Conservation (phyloP, 2,329 filamentous ascomycete genomes). For the Cercospora sp. region DNA sequence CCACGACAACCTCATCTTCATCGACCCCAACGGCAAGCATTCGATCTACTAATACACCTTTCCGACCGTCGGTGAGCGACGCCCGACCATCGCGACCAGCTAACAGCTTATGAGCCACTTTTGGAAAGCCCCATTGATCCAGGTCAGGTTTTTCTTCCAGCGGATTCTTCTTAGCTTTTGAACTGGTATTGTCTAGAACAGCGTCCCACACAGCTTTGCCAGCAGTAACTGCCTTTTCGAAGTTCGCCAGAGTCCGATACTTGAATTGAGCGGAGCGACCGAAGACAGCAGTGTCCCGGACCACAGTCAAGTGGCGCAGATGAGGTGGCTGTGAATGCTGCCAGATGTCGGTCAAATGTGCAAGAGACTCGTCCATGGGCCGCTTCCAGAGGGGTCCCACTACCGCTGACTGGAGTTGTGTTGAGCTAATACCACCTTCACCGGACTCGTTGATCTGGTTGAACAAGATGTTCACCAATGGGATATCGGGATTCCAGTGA, state of each 20-base stretch:
- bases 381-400: slow-evolving; percentile 57
- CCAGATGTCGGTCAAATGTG: slow-evolving; percentile 58
- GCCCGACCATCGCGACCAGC: slow-evolving; percentile 46
- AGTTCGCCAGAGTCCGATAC: slow-evolving; percentile 57
- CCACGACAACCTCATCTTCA: slow-evolving; percentile 29
- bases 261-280: slow-evolving; percentile 54
- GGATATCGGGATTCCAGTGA: slow-evolving; percentile 57
- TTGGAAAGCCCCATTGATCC: slow-evolving; percentile 53
- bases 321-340: slow-evolving; percentile 60
- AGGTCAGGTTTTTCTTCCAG: slow-evolving; percentile 32
- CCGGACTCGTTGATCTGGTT: slow-evolving; percentile 52
- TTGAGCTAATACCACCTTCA: slow-evolving; percentile 52
- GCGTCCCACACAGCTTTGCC: slow-evolving; percentile 57
- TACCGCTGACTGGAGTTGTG: slow-evolving; percentile 38
- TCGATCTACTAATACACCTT: slow-evolving; percentile 13
- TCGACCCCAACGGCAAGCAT: slow-evolving; percentile 26
- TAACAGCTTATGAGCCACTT: slow-evolving; percentile 38
- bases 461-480: slow-evolving; percentile 55
- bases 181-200: slow-evolving; percentile 43
- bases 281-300: slow-evolving; percentile 55
- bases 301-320: slow-evolving; percentile 57
- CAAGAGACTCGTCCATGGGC: slow-evolving; percentile 56
- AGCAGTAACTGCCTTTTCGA: slow-evolving; percentile 54
- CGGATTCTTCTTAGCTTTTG: slow-evolving; percentile 32
- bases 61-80: slow-evolving; percentile 41